Evolutionary conservation across 1,139 yeast species (phyloP), one percentile per base, ranked within the genome.

Genomic region (Blastobotrys serpentis): DNA sequence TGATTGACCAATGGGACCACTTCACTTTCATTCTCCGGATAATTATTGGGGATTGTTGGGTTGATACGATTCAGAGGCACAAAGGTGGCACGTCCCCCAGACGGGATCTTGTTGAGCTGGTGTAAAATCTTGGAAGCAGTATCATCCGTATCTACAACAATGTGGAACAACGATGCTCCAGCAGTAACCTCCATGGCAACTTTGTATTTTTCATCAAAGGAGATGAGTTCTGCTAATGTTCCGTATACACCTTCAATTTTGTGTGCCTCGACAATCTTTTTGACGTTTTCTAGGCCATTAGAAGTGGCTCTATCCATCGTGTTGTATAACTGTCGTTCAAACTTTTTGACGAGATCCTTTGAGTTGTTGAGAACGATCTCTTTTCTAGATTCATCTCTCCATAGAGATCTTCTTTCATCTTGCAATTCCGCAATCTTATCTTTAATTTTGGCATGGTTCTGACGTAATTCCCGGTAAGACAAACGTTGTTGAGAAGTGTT

Each of bases 171-270:
- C 2, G 95, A 78, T 53, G 79, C 82, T 1, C 98, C 98, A 11
- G 95, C 97, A 42, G 88, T 78, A 4, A 86, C 92, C 62, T 90
- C 97, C 1, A 86, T 85, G 0, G 97, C 95, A 1, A 83, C 77
- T 62, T 85, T 84, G 63, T 88, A 90, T 58, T 86, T 87, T 48
- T 86, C 90, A 57, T 84, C 84, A 2, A 88, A 92, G 49, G 75
- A 76, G 51, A 92, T 84, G 32, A 92, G 70, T 55, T 89, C 96
- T 29, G 95, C 94, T 18, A 92, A 67, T 0, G 95, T 83, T 0
- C 98, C 98, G 66, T 78, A 82, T 2, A 88, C 94, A 5, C 84
- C 79, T 1, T 70, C 66, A 33, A 89, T 65, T 8, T 79, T 78
- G 44, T 86, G 67, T 11, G 56, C 50, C 48, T 74, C 74, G 0